Evolutionary conservation across 208 protist genomes (phyloP).

Genomic region (Leishmania tarentolae): DNA sequence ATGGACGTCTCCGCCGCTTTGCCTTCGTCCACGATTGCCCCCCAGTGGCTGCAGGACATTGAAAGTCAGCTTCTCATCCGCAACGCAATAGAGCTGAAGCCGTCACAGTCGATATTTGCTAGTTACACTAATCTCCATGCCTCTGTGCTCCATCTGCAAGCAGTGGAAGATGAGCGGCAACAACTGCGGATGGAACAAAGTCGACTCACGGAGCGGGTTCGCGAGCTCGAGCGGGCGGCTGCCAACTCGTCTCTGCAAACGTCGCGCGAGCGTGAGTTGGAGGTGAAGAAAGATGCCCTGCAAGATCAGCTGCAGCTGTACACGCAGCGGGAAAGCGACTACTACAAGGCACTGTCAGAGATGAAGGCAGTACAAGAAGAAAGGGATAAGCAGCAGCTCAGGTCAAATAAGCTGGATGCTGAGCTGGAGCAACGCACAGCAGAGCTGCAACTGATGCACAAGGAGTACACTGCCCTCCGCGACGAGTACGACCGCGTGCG

Average conservation of each 20-base stretch:
- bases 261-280: constrained; percentile 49
- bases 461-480: constrained; percentile 63
- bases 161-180: constrained; percentile 38
- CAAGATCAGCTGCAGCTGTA: constrained; percentile 50
- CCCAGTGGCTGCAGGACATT: constrained; percentile 39
- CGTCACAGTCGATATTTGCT: constrained; percentile 45
- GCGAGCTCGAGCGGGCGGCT: constrained; percentile 48
- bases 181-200: constrained; percentile 39
- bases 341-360: constrained; percentile 54
- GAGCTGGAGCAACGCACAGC: constrained; percentile 45
- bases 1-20: background rate
- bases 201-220: constrained; percentile 42
- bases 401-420: constrained; percentile 18
- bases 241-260: constrained; percentile 44
- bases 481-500: constrained; percentile 60
- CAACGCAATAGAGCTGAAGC: constrained; percentile 58
- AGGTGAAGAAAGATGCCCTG: constrained; percentile 44
- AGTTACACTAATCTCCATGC: constrained; percentile 44
- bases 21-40: background rate
- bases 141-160: constrained; percentile 42
- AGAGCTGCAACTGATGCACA: constrained; percentile 58
- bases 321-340: constrained; percentile 53
- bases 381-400: constrained; percentile 19
- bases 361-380: constrained; percentile 29
- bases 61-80: constrained; percentile 49